These are phyloP conservation scores for Metarhizium rileyi DNA, from an alignment of 2,329 filamentous ascomycete genomes.

Conservation along the genomic window DNA sequence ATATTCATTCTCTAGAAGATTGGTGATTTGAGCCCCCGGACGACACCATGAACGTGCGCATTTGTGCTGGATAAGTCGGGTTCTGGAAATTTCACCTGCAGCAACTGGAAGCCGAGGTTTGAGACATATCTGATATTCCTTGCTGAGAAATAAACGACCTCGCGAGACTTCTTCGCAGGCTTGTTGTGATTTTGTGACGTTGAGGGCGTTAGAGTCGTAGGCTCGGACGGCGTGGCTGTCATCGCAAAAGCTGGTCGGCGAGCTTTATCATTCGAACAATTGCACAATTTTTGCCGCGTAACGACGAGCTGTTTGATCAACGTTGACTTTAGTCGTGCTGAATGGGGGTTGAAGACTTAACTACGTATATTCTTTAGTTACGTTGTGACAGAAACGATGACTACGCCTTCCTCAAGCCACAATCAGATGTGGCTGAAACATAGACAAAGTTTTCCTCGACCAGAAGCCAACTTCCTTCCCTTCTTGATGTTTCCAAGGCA, in stretches of 20 bases:
- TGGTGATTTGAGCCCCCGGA: neutral
- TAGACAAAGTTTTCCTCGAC: too few species aligned
- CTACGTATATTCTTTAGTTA: too few species aligned
- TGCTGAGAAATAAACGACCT: neutral
- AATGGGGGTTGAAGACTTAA: too few species aligned
- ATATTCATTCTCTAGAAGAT: neutral
- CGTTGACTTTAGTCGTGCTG: too few species aligned
- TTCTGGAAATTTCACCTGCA: neutral
- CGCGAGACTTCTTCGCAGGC: neutral
- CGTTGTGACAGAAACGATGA: too few species aligned
- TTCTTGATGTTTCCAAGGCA: too few species aligned
- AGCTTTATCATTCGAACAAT: neutral
- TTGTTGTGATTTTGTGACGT: neutral
- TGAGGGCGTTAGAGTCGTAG: neutral
- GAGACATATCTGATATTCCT: neutral
- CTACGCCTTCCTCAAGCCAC: too few species aligned
- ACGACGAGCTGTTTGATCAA: neutral
- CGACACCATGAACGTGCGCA: neutral
- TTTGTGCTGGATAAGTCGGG: neutral
- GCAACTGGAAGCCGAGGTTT: neutral
- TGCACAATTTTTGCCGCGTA: neutral
- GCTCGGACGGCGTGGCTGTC: neutral
- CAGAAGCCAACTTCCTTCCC: too few species aligned
- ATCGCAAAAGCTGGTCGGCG: neutral
- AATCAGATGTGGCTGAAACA: too few species aligned